Evolutionary conservation across 2,329 filamentous ascomycete species (phyloP), one percentile per base, ranked within the genome.

Genomic region (Thelonectria olida): DNA sequence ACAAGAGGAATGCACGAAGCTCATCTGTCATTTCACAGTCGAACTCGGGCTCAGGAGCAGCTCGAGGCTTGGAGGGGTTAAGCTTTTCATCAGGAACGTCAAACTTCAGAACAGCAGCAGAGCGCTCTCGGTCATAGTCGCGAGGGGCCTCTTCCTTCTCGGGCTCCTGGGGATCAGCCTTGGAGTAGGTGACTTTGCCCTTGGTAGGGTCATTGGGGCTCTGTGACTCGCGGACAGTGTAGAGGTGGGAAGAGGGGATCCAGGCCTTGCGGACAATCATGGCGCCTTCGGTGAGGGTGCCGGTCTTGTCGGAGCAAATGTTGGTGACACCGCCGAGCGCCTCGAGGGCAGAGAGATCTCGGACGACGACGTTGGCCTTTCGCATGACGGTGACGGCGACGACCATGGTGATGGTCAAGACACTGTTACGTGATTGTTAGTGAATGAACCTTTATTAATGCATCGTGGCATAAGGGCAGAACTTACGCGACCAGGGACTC

Each of bases 241-340:
- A 85, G 39, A 85, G 80, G 34, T 83, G 82, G 2, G 82, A 82
- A 12, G 78, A 79, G 0, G 88, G 88, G 38, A 91, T 82, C 85
- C 88, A 90, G 0, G 85, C 87, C 71, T 89, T 88, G 64, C 87
- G 83, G 15, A 89, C 86, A 64, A 91, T 87, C 89, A 91, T 91
- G 68, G 88, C 88, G 34, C 89, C 87, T 67, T 89, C 85, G 0
- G 88, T 90, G 13, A 90, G 78, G 0, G 90, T 92, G 13, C 90
- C 90, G 0, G 89, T 92, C 76, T 91, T 91, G 77, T 91, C 89
- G 22, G 88, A 91, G 75, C 89, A 92, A 69, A 92, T 90, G 71
- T 90, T 88, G 58, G 88, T 91, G 22, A 92, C 88, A 42, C 87
- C 89, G 12, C 90, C 90, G 2, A 92, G 82, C 12, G 89, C 88